Percentiles rank a stretch among this genome's conserved stretches.
These are phyloP conservation scores for Jamesozyma hellenica DNA, from an alignment of 805 yeast genomes.

Conservation along the genomic window DNA sequence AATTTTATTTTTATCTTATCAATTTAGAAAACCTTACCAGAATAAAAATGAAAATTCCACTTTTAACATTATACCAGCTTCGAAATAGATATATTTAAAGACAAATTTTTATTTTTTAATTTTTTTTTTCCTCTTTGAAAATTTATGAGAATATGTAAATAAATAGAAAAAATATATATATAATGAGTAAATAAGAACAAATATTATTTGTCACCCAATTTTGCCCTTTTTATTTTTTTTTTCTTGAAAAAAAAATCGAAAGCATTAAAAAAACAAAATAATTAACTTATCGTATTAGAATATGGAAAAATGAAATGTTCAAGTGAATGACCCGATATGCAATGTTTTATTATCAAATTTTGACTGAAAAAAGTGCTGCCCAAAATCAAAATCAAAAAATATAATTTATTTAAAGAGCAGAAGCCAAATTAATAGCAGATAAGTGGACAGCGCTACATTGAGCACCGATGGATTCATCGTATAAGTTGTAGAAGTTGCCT, in stretches of 20 bases:
- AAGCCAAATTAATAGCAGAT: slow-evolving; percentile 47
- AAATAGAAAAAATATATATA: no score
- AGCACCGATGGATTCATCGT: slow-evolving; percentile 49
- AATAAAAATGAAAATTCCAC: not conserved
- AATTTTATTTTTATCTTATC: not conserved
- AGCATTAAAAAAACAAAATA: not conserved
- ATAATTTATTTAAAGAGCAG: no score
- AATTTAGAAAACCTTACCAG: not conserved
- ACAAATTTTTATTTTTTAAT: no score
- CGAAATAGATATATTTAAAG: not conserved
- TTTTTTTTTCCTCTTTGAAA: no score
- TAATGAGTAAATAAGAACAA: no score
- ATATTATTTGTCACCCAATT: no score
- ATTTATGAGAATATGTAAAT: no score
- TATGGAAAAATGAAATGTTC: not conserved
- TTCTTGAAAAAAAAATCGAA: not conserved
- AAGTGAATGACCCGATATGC: not conserved
- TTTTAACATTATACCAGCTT: not conserved
- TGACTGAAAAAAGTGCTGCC: no score
- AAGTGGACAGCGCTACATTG: slow-evolving; percentile 59
- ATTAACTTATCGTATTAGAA: not conserved
- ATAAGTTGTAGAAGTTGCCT: slow-evolving; percentile 70
- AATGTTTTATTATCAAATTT: not conserved
- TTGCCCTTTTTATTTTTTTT: no score
- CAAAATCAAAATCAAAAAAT: no score